Conservation (phyloP, 2,329 filamentous ascomycete species). For the Capronia epimyces region DNA sequence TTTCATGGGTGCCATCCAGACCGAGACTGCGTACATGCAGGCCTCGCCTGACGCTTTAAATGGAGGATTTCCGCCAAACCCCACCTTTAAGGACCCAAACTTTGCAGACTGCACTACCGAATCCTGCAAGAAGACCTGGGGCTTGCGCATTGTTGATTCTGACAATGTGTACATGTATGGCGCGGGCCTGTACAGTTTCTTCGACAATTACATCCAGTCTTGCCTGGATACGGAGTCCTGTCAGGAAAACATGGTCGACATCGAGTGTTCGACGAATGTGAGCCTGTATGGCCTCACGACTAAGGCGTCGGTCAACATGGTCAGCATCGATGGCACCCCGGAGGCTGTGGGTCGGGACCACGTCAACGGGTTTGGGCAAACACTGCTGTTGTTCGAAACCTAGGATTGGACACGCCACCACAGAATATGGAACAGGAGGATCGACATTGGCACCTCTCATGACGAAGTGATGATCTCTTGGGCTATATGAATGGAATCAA, state of each 20-base stretch:
- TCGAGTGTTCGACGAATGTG: constrained; percentile 58
- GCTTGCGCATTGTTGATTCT: constrained; percentile 64
- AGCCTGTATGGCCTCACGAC: constrained; percentile 66
- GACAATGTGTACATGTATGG: constrained; percentile 65
- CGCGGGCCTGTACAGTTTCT: constrained; percentile 74
- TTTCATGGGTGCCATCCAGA: constrained; percentile 79
- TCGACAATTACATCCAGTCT: constrained; percentile 70
- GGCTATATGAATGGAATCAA: background rate
- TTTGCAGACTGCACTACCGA: constrained; percentile 57
- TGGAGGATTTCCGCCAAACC: constrained; percentile 57
- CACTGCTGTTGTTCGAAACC: constrained; percentile 49
- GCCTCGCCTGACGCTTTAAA: constrained; percentile 75
- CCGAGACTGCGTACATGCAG: constrained; percentile 75
- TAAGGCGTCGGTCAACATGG: constrained; percentile 69
- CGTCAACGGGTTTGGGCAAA: constrained; percentile 60
- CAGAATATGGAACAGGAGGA: background rate
- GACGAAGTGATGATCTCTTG: background rate
- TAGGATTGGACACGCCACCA: background rate
- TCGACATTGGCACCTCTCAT: background rate
- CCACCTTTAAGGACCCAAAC: constrained; percentile 60
- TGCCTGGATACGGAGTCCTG: constrained; percentile 65
- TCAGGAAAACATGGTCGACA: constrained; percentile 70
- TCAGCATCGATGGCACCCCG: constrained; percentile 55
- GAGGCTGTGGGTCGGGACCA: constrained; percentile 56
- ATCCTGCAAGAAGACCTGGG: constrained; percentile 68